Conservation (phyloP, 176 grass and related monocot genomes). For the Avena sativa region DNA sequence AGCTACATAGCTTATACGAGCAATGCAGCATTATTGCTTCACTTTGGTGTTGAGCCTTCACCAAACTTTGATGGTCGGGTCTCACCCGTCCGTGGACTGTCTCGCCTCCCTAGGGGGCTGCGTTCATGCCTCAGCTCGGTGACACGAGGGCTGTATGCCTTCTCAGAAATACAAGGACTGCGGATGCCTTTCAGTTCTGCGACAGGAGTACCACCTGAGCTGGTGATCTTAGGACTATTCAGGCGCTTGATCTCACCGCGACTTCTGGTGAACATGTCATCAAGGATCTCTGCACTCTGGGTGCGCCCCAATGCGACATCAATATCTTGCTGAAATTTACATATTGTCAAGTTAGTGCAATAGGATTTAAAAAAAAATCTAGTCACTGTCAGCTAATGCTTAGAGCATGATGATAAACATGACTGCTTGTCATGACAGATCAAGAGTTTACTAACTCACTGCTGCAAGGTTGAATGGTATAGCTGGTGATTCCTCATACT, state of each 20-base stretch:
- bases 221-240: conserved; percentile 92
- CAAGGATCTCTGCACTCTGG: conserved; percentile 78
- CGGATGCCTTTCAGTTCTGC: conserved; percentile 65
- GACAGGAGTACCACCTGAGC: conserved; percentile 78
- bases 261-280: conserved; percentile 89
- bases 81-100: conserved; percentile 45
- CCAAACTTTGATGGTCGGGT: conserved; percentile 44
- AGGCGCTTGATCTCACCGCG: conserved; percentile 90
- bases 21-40: conserved; percentile 27
- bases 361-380: background rate
- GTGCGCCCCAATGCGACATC: conserved; percentile 51
- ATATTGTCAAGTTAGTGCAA: conserved; percentile 25
- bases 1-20: conserved; percentile 30
- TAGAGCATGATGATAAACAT: background rate
- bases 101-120: conserved; percentile 70
- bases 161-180: conserved; percentile 86
- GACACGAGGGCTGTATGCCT: conserved; percentile 72
- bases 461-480: conserved; percentile 75
- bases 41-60: conserved; percentile 48
- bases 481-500: conserved; percentile 88
- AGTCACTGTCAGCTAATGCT: background rate
- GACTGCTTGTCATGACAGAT: conserved; percentile 4
- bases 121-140: conserved; percentile 72
- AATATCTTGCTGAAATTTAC: conserved; percentile 62
- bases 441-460: conserved; percentile 46